These are phyloP conservation scores for Nitzschia inconspicua DNA, from an alignment of 108 stramenopile genomes.

Conservation along the genomic window DNA sequence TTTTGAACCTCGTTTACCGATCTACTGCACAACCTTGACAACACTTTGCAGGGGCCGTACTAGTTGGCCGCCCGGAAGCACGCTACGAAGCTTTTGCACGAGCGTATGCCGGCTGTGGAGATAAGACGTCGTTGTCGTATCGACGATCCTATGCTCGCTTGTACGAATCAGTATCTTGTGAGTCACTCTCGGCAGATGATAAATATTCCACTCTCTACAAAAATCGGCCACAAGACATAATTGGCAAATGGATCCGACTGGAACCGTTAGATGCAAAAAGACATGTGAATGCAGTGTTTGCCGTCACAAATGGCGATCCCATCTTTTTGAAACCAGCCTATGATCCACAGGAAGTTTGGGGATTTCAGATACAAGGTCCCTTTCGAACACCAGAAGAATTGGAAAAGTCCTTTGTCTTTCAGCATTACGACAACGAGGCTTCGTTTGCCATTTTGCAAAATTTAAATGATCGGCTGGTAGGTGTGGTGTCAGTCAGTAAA, in stretches of 20 bases:
- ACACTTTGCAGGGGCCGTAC: slow-evolving; percentile 54
- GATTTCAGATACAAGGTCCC: slow-evolving; percentile 74
- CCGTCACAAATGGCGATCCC: slow-evolving; percentile 61
- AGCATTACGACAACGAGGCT: slow-evolving; percentile 50
- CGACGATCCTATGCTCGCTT: slow-evolving; percentile 75
- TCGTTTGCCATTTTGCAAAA: slow-evolving; percentile 76
- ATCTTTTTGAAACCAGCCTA: slow-evolving; percentile 50
- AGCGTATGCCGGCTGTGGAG: slow-evolving; percentile 75
- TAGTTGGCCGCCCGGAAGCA: slow-evolving; percentile 69
- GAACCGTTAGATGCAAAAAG: slow-evolving; percentile 56
- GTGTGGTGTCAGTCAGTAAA: slow-evolving; percentile 55
- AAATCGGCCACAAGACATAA: slow-evolving; percentile 49
- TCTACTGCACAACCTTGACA: no score
- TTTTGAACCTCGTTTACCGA: not conserved
- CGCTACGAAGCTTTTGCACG: slow-evolving; percentile 87
- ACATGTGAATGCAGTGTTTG: slow-evolving; percentile 55
- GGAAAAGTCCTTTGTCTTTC: slow-evolving; percentile 61
- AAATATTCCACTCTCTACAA: slow-evolving; percentile 39
- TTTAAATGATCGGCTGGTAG: slow-evolving; percentile 64
- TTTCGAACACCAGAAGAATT: slow-evolving; percentile 43
- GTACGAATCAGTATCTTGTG: slow-evolving; percentile 66
- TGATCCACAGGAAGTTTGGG: slow-evolving; percentile 78
- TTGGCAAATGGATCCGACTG: slow-evolving; percentile 62
- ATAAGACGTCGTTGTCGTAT: slow-evolving; percentile 40
- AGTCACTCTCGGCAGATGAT: slow-evolving; percentile 56